Evolutionary conservation across 106 monocot species (phyloP), one percentile per base, ranked within the genome.

Genomic region (Narthecium ossifragum): DNA sequence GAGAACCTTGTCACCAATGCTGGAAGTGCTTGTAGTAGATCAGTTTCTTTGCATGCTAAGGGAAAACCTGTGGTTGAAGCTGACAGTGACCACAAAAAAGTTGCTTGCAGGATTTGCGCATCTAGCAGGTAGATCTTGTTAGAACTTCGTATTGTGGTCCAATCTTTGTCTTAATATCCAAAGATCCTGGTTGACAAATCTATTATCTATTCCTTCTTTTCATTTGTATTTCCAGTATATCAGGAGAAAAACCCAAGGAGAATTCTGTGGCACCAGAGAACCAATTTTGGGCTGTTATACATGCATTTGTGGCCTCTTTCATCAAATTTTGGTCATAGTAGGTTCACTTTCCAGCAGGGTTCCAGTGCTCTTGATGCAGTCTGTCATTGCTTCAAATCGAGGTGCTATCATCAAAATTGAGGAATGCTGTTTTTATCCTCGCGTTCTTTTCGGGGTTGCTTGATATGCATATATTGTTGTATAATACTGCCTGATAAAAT

Each of bases 241-340:
- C 55, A 34, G 31, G 24, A 2, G 10, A 53, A 52, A 30, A 49
- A 15, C 21, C 50, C 17, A 21, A 9, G 7, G 37, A 54, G 25
- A 43, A 36, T 18, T 22, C 21, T 22, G 31, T 36, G 43, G 22
- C 17, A 12, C 12, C 31, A 28, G 66, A 51, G 43, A 53, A 73
- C 45, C 60, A 59, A 14, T 7, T 73, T 2, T 48, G 27, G 65
- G 27, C 59, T 46, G 38, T 47, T 5, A 43, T 73, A 31, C 66
- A 53, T 52, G 73, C 66, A 26, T 45, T 66, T 26, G 51, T 61
- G 31, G 26, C 18, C 9, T 57, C 66, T 49, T 59, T 73, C 33
- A 51, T 73, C 40, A 73, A 73, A 53, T 66, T 73, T 26, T 73
- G 59, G 65, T 47, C 45, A 32, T 39, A 66, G 23, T 60, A 36